phyloP scores from a whole-genome alignment of 345 rosid genomes.

The Psidium guajava region DNA sequence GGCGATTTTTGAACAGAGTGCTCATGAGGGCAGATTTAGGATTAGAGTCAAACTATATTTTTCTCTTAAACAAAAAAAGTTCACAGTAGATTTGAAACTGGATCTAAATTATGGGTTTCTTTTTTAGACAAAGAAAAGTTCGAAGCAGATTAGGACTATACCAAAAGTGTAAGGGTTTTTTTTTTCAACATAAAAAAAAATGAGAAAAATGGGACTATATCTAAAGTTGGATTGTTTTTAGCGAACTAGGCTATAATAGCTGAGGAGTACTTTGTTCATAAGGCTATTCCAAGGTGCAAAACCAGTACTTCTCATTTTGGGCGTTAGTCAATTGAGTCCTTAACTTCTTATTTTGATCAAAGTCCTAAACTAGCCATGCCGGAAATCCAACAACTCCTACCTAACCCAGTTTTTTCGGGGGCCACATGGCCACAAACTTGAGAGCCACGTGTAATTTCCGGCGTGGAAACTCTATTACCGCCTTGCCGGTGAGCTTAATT shows the following conservation, averaged over 20 bases:
- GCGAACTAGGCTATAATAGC: neutral
- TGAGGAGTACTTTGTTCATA: neutral
- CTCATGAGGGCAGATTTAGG: too few species aligned
- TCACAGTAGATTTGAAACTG: too few species aligned
- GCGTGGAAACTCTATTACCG: neutral
- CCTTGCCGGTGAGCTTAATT: neutral
- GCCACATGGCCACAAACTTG: neutral
- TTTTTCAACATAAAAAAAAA: too few species aligned
- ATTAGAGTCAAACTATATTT: too few species aligned
- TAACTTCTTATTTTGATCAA: accelerated
- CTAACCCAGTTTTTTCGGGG: neutral
- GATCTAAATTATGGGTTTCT: too few species aligned
- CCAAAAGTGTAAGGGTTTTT: too few species aligned
- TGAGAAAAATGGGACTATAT: too few species aligned
- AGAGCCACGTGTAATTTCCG: neutral
- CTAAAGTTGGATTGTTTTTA: too few species aligned
- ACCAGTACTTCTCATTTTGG: neutral
- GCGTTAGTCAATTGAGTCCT: neutral
- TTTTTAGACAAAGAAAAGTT: too few species aligned
- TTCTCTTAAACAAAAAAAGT: too few species aligned
- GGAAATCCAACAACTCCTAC: neutral
- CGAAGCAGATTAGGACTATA: too few species aligned
- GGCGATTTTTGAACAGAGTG: too few species aligned
- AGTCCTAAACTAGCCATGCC: neutral
- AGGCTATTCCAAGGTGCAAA: neutral